These are phyloP conservation scores for Pholiota conissans DNA, from an alignment of 768 basidiomycete genomes.

Conservation along the genomic window DNA sequence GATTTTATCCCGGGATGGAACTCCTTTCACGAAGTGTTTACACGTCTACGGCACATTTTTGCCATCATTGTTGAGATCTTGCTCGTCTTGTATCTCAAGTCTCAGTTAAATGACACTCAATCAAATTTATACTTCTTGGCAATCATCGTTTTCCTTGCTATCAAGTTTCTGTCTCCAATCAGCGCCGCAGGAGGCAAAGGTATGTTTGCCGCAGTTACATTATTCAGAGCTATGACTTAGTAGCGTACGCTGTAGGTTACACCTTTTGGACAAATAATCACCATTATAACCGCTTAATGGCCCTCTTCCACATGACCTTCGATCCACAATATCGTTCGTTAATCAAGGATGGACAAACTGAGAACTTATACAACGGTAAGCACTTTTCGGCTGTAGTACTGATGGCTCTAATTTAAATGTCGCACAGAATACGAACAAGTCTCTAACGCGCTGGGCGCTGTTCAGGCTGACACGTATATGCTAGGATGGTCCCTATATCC, in stretches of 20 bases:
- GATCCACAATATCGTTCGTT: slow-evolving; percentile 32
- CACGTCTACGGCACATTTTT: slow-evolving; percentile 20
- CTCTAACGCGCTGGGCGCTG: slow-evolving; percentile 29
- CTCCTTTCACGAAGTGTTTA: slow-evolving; percentile 26
- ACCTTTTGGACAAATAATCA: slow-evolving; percentile 37
- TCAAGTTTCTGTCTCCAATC: slow-evolving; percentile 31
- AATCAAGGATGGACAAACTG: slow-evolving; percentile 34
- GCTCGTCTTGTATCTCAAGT: slow-evolving; percentile 21
- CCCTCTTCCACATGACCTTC: slow-evolving; percentile 40
- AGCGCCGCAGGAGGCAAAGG: slow-evolving; percentile 37
- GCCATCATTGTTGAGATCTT: slow-evolving; percentile 26
- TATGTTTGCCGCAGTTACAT: background rate
- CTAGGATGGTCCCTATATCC: slow-evolving; percentile 30
- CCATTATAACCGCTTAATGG: slow-evolving; percentile 36
- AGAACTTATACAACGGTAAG: slow-evolving; percentile 31
- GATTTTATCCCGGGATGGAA: slow-evolving; percentile 35
- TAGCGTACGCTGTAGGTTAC: slow-evolving; percentile 19
- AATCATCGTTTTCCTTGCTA: slow-evolving; percentile 25
- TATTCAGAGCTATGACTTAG: background rate
- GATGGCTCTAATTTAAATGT: background rate
- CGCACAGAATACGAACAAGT: slow-evolving; percentile 35
- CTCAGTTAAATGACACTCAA: background rate
- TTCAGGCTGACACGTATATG: slow-evolving; percentile 26
- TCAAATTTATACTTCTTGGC: slow-evolving; percentile 25
- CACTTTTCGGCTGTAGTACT: background rate